Evolutionary conservation across 164 flowering plant genomes (phyloP).

Genomic region (Aristolochia fimbriata): DNA sequence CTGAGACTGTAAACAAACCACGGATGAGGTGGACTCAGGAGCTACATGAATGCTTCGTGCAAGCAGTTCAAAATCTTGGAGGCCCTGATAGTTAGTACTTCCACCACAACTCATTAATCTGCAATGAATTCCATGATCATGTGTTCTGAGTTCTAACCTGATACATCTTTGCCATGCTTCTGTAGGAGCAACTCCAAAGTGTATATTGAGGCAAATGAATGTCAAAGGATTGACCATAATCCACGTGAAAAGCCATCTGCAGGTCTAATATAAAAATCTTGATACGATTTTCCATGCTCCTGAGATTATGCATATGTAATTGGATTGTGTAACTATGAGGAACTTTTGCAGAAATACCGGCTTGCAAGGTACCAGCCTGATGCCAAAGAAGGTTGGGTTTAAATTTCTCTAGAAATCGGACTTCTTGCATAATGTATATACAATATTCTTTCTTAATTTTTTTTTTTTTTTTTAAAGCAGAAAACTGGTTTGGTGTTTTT

Average conservation of each 20-base stretch:
- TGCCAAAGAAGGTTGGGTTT: constrained; percentile 11
- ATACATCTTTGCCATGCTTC: no score
- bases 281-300: neutral
- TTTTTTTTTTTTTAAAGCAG: neutral
- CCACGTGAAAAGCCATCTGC: constrained; percentile 19
- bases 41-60: constrained; percentile 66
- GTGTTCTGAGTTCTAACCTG: neutral
- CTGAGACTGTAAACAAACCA: constrained; percentile 20
- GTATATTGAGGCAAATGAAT: constrained; percentile 8
- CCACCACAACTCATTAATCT: no score
- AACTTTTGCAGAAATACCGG: constrained; percentile 13
- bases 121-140: neutral
- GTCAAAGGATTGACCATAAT: constrained; percentile 10
- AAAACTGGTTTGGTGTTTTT: neutral
- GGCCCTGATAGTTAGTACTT: constrained; percentile 52
- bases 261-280: constrained; percentile 5
- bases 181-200: constrained; percentile 16
- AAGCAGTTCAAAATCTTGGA: constrained; percentile 57
- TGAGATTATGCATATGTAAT: neutral
- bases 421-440: no score
- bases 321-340: neutral
- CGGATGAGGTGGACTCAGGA: constrained; percentile 78
- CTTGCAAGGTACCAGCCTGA: constrained; percentile 13
- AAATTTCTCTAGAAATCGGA: neutral
- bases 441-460: no score